Conservation (phyloP, 495 filamentous ascomycete genomes). For the Xylaria acuta region DNA sequence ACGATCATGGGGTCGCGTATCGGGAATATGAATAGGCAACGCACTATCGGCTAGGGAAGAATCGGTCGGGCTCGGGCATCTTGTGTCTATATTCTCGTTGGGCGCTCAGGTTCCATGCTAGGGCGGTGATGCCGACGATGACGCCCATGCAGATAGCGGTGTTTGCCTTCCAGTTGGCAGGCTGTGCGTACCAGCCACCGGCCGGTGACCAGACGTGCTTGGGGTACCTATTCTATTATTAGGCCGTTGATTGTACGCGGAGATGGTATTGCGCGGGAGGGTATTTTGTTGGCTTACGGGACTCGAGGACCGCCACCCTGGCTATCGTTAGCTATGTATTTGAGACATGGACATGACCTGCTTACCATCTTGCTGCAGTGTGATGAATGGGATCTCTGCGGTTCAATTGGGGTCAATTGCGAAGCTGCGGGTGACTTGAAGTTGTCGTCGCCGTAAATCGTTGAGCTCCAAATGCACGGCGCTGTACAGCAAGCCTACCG, state of each 20-base stretch:
- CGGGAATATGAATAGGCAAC: constrained; percentile 43
- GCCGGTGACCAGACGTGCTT: constrained; percentile 99
- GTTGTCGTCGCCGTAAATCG: constrained; percentile 19
- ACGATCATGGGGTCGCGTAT: neutral
- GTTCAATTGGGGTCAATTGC: constrained; percentile 31
- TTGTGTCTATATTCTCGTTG: constrained; percentile 77
- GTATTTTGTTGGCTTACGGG: constrained; percentile 66
- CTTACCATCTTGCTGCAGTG: constrained; percentile 50
- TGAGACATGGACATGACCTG: neutral
- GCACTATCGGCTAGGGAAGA: constrained; percentile 96
- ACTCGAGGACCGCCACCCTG: constrained; percentile 83
- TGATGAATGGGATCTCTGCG: constrained; percentile 33
- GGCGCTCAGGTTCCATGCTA: constrained; percentile 81
- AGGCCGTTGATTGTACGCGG: constrained; percentile 4
- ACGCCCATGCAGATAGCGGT: constrained; percentile 81
- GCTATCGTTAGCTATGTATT: constrained; percentile 44
- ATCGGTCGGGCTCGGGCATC: constrained; percentile 86
- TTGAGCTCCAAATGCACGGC: constrained; percentile 35
- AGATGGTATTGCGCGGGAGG: constrained; percentile 3
- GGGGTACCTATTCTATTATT: constrained; percentile 71
- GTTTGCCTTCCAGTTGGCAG: constrained; percentile 92
- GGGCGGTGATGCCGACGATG: constrained; percentile 74
- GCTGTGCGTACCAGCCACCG: constrained; percentile 96
- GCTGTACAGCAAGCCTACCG: neutral
- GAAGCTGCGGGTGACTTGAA: constrained; percentile 26